Evolutionary conservation across 768 basidiomycete genomes (phyloP).

Genomic region (Clitopilus hobsonii): DNA sequence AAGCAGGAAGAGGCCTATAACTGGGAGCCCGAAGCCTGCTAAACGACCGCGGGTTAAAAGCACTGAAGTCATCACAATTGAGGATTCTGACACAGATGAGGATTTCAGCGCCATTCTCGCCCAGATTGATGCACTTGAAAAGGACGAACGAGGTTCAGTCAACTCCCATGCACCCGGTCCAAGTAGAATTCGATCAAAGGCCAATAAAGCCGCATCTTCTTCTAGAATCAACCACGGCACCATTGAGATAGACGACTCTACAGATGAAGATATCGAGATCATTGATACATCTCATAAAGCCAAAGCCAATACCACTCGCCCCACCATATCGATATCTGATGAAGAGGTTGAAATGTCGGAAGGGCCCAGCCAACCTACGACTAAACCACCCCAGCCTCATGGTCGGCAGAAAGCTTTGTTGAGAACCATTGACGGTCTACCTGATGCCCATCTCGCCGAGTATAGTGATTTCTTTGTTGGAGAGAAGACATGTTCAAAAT

Average conservation of each 20-base stretch:
- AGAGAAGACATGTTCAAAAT: constrained; percentile 32
- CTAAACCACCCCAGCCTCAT: no score
- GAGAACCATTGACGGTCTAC: constrained; percentile 10
- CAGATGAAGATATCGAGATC: neutral
- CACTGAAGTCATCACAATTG: constrained; percentile 14
- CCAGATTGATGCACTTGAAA: constrained; percentile 37
- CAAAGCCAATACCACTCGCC: constrained; percentile 4
- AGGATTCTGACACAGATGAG: constrained; percentile 31
- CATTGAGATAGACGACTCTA: no score
- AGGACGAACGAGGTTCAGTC: constrained; percentile 32
- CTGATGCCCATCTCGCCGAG: constrained; percentile 26
- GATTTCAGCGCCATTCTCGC: constrained; percentile 34
- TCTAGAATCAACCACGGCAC: no score
- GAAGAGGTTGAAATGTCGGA: neutral
- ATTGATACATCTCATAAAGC: neutral
- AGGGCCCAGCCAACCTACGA: neutral
- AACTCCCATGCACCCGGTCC: constrained; percentile 19
- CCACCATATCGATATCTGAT: constrained; percentile 1
- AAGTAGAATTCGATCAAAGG: neutral
- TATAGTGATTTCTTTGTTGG: constrained; percentile 31
- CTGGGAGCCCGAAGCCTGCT: constrained; percentile 9
- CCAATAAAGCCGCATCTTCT: no score
- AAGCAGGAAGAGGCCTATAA: no score
- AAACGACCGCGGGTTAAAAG: constrained; percentile 13
- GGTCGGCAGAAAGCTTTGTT: constrained; percentile 7